phyloP scores from a whole-genome alignment of 1,139 yeast genomes.

The Geotrichum siamense region DNA sequence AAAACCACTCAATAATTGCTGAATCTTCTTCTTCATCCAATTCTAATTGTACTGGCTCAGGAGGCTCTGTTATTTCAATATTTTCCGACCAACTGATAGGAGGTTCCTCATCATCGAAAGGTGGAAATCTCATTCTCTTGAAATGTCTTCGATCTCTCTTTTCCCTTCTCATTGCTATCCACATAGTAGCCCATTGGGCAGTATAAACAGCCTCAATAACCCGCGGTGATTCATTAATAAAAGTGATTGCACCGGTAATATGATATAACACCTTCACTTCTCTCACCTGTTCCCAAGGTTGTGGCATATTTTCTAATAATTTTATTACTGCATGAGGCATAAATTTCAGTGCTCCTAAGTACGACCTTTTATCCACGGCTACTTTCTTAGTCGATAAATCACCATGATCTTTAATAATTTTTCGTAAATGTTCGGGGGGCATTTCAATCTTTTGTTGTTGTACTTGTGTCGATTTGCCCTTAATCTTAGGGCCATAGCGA shows the following conservation, averaged over 20 bases:
- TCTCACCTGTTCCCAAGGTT: conserved; percentile 90
- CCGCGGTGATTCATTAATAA: conserved; percentile 86
- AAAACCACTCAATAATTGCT: conserved; percentile 65
- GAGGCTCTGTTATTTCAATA: conserved; percentile 63
- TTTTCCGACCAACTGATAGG: conserved; percentile 78
- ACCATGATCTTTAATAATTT: conserved; percentile 76
- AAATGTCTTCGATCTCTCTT: conserved; percentile 86
- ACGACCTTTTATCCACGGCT: conserved; percentile 82
- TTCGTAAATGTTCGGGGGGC: conserved; percentile 93
- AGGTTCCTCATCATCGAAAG: conserved; percentile 97
- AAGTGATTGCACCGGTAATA: conserved; percentile 87
- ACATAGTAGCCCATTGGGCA: conserved; percentile 94
- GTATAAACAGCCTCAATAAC: conserved; percentile 86
- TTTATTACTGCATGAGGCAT: conserved; percentile 94
- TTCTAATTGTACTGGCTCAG: conserved; percentile 60
- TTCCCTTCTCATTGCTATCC: conserved; percentile 91
- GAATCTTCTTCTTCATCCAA: conserved; percentile 55
- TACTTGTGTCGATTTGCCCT: conserved; percentile 38
- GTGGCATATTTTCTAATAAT: conserved; percentile 92
- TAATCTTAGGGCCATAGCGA: conserved; percentile 38
- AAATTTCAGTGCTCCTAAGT: conserved; percentile 84
- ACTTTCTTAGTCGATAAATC: conserved; percentile 76
- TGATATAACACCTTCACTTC: conserved; percentile 89
- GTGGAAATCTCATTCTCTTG: conserved; percentile 87
- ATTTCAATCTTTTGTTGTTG: conserved; percentile 66